These are phyloP conservation scores for Eucalyptus regnans DNA, from an alignment of 345 rosid genomes.

Conservation along the genomic window DNA sequence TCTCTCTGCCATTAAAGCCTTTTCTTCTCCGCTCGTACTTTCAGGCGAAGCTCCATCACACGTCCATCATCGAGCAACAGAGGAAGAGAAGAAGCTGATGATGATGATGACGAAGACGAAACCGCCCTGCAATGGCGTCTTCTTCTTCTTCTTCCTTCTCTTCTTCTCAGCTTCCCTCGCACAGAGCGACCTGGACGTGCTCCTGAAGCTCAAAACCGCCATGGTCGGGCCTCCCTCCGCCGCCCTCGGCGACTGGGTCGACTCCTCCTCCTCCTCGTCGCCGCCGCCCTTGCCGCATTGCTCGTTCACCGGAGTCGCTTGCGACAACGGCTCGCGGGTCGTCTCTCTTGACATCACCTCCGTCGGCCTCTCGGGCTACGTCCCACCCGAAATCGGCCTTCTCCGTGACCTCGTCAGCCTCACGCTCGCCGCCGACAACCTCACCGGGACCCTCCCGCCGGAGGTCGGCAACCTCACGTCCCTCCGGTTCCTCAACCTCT, in stretches of 20 bases:
- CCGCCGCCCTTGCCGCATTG: constrained; percentile 54
- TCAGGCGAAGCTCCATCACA: not conserved
- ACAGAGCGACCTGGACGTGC: constrained; percentile 43
- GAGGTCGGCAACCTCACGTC: constrained; percentile 45
- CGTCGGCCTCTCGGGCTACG: constrained; percentile 28
- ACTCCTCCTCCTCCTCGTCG: constrained; percentile 12
- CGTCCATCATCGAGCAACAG: not conserved
- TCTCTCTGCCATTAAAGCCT: not conserved
- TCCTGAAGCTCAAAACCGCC: constrained; percentile 57
- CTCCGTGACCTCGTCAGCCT: constrained; percentile 50
- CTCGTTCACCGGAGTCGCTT: constrained; percentile 72
- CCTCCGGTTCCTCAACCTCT: constrained; percentile 49
- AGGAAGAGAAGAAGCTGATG: not conserved
- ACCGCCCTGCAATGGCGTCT: not conserved
- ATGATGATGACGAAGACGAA: not conserved
- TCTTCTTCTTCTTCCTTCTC: constrained; percentile 4
- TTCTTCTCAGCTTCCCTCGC: constrained; percentile 9
- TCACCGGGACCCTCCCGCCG: constrained; percentile 49
- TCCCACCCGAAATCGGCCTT: constrained; percentile 71
- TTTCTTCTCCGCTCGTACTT: not conserved
- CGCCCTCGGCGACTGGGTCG: constrained; percentile 73
- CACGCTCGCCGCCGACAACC: constrained; percentile 33
- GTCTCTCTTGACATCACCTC: constrained; percentile 49
- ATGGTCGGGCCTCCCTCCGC: constrained; percentile 32
- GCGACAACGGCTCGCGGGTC: constrained; percentile 40